Base-by-base conservation (phyloP, 1,284 basidiomycete genomes). In the Sphagnurus paluster region DNA sequence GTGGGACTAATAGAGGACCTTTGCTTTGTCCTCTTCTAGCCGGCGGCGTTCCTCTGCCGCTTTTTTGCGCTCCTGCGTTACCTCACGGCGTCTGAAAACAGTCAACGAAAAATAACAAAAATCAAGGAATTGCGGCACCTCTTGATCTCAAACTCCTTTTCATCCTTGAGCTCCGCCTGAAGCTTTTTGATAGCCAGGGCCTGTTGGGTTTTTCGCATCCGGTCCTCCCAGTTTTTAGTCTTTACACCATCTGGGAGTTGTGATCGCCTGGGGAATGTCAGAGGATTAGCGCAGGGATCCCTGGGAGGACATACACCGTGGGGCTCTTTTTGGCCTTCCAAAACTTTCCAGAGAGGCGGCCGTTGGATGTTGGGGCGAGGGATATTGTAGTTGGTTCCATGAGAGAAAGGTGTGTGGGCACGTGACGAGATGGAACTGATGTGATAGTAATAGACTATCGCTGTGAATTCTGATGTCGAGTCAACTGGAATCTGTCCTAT, bases 1-100 rank as follows among this genome's bases (percentile, higher is more conserved):
- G 38, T n/a, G 16, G 32, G 38, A 39, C 45, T 8, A 19, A 16
- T 25, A 17, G 32, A 54, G 70, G 37, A 87, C 88, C 69, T 80
- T 83, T 28, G 79, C 79, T 58, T 82, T 87, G 54, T 82, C 82
- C 56, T 87, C 84, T 58, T 90, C 86, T 37, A 88, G 60, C 44
- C 83, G 74, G 53, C 69, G 70, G 46, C 79, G 79, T 60, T 91
- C 88, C 57, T 88, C 86, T 37, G 79, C 80, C 23, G 79, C 81
- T 55, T 72, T 80, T 62, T 80, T 86, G 46, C 87, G 80, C 56
- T 86, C 81, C 47, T 77, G 62, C 0, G 84, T 87, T 44, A 87
- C 74, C 57, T 85, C 79, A 54, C 76, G 72, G 52, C 84, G 76
- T 46, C 88, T 89, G 24, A 11, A 42, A n/a, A 29, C 29, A 21